phyloP scores from a whole-genome alignment of 2,329 filamentous ascomycete genomes.

The Colletotrichum sp. region DNA sequence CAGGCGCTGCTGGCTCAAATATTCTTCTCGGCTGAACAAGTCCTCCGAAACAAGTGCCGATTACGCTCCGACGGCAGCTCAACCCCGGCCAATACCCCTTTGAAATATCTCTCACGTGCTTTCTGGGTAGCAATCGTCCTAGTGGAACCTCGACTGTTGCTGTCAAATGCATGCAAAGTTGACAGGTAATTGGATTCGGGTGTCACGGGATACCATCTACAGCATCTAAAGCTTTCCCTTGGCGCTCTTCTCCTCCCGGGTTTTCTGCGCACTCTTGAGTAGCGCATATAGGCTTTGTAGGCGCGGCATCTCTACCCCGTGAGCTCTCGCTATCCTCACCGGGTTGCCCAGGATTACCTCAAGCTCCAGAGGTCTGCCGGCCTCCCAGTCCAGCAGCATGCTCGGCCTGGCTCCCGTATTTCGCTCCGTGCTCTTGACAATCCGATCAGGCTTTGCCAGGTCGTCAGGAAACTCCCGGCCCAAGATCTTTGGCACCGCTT shows the following conservation, averaged over 20 bases:
- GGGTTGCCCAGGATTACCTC: conserved; percentile 78
- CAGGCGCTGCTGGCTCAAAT: neutral
- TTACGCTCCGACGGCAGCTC: neutral
- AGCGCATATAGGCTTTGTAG: conserved; percentile 72
- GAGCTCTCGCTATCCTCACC: conserved; percentile 66
- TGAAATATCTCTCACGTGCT: neutral
- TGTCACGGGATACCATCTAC: neutral
- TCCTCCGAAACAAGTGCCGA: neutral
- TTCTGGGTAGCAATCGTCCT: neutral
- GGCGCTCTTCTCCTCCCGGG: conserved; percentile 42
- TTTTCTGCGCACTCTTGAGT: conserved; percentile 64
- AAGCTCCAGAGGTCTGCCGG: conserved; percentile 68
- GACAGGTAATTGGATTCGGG: neutral
- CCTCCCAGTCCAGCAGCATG: conserved; percentile 76
- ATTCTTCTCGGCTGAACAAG: neutral
- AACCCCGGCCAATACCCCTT: neutral
- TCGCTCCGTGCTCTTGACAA: conserved; percentile 65
- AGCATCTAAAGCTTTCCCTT: conserved; percentile 38
- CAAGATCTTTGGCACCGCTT: conserved; percentile 66
- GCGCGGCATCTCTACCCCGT: conserved; percentile 69
- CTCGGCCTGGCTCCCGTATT: conserved; percentile 69
- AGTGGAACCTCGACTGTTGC: neutral
- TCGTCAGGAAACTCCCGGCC: conserved; percentile 63
- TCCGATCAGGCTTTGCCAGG: conserved; percentile 67
- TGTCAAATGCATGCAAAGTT: neutral